Percentiles rank a stretch among this genome's conserved stretches.
Evolutionary conservation across 2,329 filamentous ascomycete species (phyloP).

Genomic region (Beauveria sp.): DNA sequence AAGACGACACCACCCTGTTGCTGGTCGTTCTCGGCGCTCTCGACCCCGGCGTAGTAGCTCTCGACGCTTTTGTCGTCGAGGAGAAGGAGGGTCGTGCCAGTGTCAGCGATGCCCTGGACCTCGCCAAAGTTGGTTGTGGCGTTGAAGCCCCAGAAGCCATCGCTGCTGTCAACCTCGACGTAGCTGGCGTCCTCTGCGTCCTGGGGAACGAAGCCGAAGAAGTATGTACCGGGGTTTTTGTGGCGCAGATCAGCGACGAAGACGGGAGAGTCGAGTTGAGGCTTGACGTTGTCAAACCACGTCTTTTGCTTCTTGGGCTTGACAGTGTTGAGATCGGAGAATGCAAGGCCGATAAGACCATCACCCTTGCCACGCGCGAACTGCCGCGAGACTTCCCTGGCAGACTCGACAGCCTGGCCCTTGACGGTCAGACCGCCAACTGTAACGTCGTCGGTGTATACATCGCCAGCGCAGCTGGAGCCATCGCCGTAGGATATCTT

Average conservation of each 20-base stretch:
- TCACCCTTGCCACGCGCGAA: conserved; percentile 38
- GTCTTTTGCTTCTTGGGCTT: conserved; percentile 35
- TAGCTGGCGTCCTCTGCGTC: conserved; percentile 54
- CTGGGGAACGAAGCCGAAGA: conserved; percentile 49
- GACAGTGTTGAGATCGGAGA: conserved; percentile 35
- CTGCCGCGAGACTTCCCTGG: conserved; percentile 30
- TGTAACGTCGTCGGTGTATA: conserved; percentile 36
- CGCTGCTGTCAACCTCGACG: conserved; percentile 50
- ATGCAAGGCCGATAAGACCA: conserved; percentile 25
- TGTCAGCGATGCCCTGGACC: conserved; percentile 46
- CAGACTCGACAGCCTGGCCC: conserved; percentile 36
- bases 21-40: conserved; percentile 25
- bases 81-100: conserved; percentile 56
- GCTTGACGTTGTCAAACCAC: conserved; percentile 30
- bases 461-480: conserved; percentile 33
- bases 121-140: conserved; percentile 15
- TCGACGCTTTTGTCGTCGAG: conserved; percentile 45
- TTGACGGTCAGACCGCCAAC: conserved; percentile 34
- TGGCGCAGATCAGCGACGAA: conserved; percentile 64
- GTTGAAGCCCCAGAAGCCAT: conserved; percentile 54
- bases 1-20: conserved; percentile 35
- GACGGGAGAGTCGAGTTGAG: conserved; percentile 28
- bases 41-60: conserved; percentile 49
- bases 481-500: conserved; percentile 37
- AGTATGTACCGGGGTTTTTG: conserved; percentile 52